Conservation (phyloP, 495 filamentous ascomycete genomes). For the Endocarpon pusillum region DNA sequence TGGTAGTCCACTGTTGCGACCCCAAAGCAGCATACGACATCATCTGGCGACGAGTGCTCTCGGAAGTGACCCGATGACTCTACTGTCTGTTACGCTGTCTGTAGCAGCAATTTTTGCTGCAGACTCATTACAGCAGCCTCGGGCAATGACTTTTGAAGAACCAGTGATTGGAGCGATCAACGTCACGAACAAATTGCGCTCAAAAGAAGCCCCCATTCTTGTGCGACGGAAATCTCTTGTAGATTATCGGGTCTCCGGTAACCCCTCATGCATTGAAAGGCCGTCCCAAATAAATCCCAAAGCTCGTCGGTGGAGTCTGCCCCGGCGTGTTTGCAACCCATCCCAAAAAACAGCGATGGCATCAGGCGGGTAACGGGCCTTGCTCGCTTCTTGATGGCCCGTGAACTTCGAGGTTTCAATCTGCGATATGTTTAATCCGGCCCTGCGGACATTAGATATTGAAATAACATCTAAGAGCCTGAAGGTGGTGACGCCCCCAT, state of each 20-base stretch:
- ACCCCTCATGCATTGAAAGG: slow-evolving; percentile 23
- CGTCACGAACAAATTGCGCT: slow-evolving; percentile 27
- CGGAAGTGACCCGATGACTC: slow-evolving; percentile 27
- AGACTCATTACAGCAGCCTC: slow-evolving; percentile 33
- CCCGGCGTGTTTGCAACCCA: slow-evolving; percentile 30
- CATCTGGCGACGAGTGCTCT: not conserved
- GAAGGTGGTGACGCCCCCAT: too few relatives aligned
- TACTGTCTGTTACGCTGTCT: slow-evolving; percentile 30
- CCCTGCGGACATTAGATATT: too few relatives aligned
- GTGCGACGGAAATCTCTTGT: too few relatives aligned
- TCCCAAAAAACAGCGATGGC: slow-evolving; percentile 36
- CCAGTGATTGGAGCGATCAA: slow-evolving; percentile 30
- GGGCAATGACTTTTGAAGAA: slow-evolving; percentile 33
- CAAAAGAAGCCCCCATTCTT: too few relatives aligned
- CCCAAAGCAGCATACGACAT: slow-evolving; percentile 22
- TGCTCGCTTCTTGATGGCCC: too few relatives aligned
- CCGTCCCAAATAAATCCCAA: slow-evolving; percentile 24
- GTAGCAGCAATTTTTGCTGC: slow-evolving; percentile 31
- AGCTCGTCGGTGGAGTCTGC: slow-evolving; percentile 29
- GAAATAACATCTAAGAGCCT: too few relatives aligned
- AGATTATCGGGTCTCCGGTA: slow-evolving; percentile 20
- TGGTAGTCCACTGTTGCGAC: slow-evolving; percentile 19
- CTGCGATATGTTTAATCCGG: too few relatives aligned
- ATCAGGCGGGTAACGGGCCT: slow-evolving; percentile 10
- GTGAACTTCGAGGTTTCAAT: too few relatives aligned